phyloP scores from a whole-genome alignment of 2,329 filamentous ascomycete species.

The Elsinoe ampelina region DNA sequence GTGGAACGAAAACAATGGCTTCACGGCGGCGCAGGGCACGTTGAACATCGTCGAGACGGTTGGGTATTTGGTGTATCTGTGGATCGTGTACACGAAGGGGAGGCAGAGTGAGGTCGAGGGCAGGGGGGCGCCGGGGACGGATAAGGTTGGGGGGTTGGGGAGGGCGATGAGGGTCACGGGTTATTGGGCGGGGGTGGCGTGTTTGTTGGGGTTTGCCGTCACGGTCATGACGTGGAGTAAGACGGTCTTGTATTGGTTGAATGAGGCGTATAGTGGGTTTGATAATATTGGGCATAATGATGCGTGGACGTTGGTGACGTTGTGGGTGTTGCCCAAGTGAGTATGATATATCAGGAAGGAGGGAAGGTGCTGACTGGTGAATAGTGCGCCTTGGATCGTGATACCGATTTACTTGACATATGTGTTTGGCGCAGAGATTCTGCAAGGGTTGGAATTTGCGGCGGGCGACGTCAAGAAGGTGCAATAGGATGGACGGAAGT shows the following conservation, averaged over 20 bases:
- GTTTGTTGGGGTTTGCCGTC: constrained; percentile 50
- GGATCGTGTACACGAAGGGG: constrained; percentile 40
- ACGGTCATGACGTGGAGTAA: constrained; percentile 58
- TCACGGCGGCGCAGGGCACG: constrained; percentile 63
- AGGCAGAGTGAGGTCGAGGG: constrained; percentile 25
- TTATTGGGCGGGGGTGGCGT: constrained; percentile 43
- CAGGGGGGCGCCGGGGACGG: constrained; percentile 32
- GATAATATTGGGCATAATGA: constrained; percentile 55
- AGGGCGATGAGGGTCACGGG: constrained; percentile 44
- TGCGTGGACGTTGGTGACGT: constrained; percentile 40
- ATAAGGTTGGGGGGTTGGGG: constrained; percentile 36
- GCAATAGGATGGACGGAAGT: constrained; percentile 20
- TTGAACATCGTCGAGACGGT: constrained; percentile 61
- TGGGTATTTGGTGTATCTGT: constrained; percentile 56
- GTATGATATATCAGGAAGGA: constrained; percentile 19
- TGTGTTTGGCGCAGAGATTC: constrained; percentile 50
- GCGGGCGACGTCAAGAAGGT: constrained; percentile 23
- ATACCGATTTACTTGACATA: constrained; percentile 55
- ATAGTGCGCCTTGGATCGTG: constrained; percentile 54
- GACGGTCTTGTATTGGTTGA: constrained; percentile 57
- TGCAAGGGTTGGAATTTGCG: constrained; percentile 47
- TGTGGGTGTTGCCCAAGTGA: constrained; percentile 61
- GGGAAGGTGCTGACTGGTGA: constrained; percentile 13
- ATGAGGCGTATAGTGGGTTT: constrained; percentile 53
- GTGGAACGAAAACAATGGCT: constrained; percentile 59